Percentiles rank a stretch among this genome's conserved stretches.
These are phyloP conservation scores for Amanita thiersii DNA, from an alignment of 768 basidiomycete genomes.

Conservation along the genomic window DNA sequence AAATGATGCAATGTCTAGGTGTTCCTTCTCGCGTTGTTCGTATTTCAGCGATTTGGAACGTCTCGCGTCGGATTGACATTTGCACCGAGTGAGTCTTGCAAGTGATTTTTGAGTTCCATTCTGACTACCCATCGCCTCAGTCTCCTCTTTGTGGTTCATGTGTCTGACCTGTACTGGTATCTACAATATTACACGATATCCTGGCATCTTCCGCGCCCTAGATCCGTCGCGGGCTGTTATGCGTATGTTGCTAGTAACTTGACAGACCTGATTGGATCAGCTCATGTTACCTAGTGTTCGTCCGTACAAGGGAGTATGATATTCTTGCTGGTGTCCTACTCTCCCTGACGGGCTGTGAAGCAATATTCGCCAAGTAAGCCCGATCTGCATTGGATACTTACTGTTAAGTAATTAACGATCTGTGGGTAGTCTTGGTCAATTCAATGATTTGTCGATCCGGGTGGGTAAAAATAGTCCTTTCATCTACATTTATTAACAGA, in stretches of 20 bases:
- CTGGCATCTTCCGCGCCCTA: conserved; percentile 57
- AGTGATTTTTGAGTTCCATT: not conserved
- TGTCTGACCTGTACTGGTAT: conserved; percentile 46
- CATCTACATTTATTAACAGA: not conserved
- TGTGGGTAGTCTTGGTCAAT: conserved; percentile 49
- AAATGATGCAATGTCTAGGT: conserved; percentile 21
- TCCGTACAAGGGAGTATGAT: conserved; percentile 54
- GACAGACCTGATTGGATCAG: not conserved
- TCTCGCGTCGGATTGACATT: conserved; percentile 40
- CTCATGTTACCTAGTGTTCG: conserved; percentile 37
- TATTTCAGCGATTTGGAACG: conserved; percentile 55
- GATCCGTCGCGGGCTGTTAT: conserved; percentile 61
- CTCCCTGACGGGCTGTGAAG: conserved; percentile 64
- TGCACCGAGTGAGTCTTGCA: conserved; percentile 35
- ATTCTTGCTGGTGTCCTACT: conserved; percentile 57
- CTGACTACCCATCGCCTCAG: conserved; percentile 16
- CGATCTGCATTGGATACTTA: not conserved
- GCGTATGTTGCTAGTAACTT: conserved; percentile 27
- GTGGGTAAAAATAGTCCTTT: conserved; percentile 19
- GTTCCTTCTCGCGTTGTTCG: conserved; percentile 49
- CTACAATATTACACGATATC: conserved; percentile 43
- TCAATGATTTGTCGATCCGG: conserved; percentile 52
- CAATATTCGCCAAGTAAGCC: conserved; percentile 56
- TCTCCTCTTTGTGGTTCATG: conserved; percentile 50
- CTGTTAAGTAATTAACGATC: not conserved